These are phyloP conservation scores for Conticribra weissflogii DNA, from an alignment of 108 stramenopile genomes.

Conservation along the genomic window DNA sequence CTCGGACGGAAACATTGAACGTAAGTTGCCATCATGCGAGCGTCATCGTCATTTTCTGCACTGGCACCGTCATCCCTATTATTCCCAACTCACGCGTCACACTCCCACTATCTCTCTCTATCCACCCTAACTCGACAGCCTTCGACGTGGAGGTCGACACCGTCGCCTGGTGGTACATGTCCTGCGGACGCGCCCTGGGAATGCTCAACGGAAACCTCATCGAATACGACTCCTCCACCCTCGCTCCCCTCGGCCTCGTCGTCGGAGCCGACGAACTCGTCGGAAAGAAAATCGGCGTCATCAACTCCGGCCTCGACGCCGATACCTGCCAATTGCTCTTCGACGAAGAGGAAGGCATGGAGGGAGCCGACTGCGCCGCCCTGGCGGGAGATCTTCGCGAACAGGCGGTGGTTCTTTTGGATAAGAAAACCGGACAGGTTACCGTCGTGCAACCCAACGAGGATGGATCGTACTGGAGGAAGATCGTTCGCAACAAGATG, in stretches of 20 bases:
- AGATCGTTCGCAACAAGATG: constrained; percentile 93
- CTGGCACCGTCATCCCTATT: no score
- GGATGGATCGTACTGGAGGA: constrained; percentile 95
- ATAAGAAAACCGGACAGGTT: constrained; percentile 51
- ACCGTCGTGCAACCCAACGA: constrained; percentile 93
- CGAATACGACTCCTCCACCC: constrained; percentile 91
- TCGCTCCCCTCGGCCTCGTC: constrained; percentile 93
- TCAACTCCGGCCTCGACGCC: constrained; percentile 64
- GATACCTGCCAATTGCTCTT: constrained; percentile 46
- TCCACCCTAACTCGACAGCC: constrained; percentile 10
- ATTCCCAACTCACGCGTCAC: no score
- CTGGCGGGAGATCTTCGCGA: constrained; percentile 52
- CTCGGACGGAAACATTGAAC: constrained; percentile 46
- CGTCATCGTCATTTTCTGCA: no score
- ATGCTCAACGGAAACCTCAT: constrained; percentile 89
- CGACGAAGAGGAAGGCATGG: constrained; percentile 64
- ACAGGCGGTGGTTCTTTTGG: constrained; percentile 67
- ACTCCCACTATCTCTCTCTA: neutral
- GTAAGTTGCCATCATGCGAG: constrained; percentile 19
- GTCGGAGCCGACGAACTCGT: constrained; percentile 81
- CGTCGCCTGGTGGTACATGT: constrained; percentile 94
- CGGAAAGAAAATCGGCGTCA: constrained; percentile 74
- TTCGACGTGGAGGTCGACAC: constrained; percentile 55
- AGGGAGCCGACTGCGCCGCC: constrained; percentile 64
- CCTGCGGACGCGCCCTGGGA: constrained; percentile 88